These are phyloP conservation scores for Pilatotrama ljubarskyi DNA, from an alignment of 768 basidiomycete species.

Conservation along the genomic window DNA sequence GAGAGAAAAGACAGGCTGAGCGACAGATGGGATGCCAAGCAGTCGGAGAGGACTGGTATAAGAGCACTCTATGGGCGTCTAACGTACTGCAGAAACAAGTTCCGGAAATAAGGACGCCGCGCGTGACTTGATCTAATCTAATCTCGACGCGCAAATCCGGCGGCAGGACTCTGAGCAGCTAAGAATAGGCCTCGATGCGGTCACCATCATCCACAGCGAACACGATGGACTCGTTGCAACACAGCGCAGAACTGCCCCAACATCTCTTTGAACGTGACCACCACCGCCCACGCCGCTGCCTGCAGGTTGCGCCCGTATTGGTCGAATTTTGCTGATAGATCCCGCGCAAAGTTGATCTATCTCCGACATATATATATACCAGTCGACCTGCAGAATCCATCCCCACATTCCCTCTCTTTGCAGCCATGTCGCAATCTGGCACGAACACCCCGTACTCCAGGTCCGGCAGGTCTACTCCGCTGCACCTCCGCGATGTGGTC, in stretches of 20 bases:
- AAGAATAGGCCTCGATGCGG: constrained; percentile 14
- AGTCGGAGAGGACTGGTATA: not conserved
- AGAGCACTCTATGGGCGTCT: constrained; percentile 14
- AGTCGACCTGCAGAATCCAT: not conserved
- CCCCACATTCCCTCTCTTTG: not conserved
- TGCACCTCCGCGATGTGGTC: constrained; percentile 22
- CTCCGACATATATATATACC: constrained; percentile 13
- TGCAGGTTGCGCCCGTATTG: not conserved
- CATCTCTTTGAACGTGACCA: not conserved
- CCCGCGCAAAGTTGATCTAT: not conserved
- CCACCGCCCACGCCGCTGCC: constrained; percentile 3
- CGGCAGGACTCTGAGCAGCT: not conserved
- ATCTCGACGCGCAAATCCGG: not conserved
- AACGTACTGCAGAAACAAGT: not conserved
- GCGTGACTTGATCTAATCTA: constrained; percentile 17
- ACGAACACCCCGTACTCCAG: constrained; percentile 16
- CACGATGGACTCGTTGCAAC: not conserved
- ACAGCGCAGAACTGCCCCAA: too few relatives aligned
- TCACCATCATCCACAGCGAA: constrained; percentile 3
- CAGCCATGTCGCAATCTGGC: constrained; percentile 26
- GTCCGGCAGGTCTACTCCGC: constrained; percentile 26
- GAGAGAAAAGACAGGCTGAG: not conserved
- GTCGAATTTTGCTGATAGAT: not conserved
- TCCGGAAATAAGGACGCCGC: constrained; percentile 6
- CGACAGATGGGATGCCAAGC: not conserved